A percentile compares a stretch with the other conserved stretches of the same genome.
phyloP scores from a whole-genome alignment of 371 early-diverging fungal genomes.

The Apophysomyces ossiformis region DNA sequence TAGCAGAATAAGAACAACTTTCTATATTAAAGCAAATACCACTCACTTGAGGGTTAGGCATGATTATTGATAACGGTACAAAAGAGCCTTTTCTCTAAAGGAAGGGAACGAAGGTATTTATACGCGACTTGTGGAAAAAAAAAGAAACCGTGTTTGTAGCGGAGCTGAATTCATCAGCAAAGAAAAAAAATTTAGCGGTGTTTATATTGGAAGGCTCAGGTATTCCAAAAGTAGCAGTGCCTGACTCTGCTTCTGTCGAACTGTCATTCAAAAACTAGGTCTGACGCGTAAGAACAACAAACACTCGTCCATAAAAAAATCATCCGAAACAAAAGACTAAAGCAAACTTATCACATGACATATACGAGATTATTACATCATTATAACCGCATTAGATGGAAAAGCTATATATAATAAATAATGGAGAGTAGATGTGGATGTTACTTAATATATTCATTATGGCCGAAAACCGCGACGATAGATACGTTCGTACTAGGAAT shows the following conservation, averaged over 20 bases:
- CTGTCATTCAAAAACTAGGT: too few species aligned
- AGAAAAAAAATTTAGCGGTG: too few species aligned
- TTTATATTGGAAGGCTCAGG: too few species aligned
- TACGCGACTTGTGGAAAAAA: constrained; percentile 1
- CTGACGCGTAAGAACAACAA: too few species aligned
- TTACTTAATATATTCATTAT: neutral
- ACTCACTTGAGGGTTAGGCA: constrained; percentile 30
- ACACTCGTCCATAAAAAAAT: too few species aligned
- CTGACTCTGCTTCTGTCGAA: too few species aligned
- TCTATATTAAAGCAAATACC: neutral
- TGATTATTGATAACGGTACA: constrained; percentile 7
- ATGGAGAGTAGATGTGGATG: neutral
- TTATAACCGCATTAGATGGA: neutral
- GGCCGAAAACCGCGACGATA: neutral
- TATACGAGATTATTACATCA: neutral
- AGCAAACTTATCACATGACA: too few species aligned
- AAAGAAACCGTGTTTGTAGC: too few species aligned
- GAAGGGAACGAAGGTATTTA: neutral
- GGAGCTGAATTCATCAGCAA: too few species aligned
- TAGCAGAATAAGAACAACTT: constrained; percentile 4
- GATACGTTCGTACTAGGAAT: neutral
- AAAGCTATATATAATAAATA: neutral
- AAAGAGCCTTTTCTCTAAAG: neutral
- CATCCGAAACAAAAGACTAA: too few species aligned
- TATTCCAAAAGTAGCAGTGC: too few species aligned